phyloP scores from a whole-genome alignment of 2,329 filamentous ascomycete genomes.

The Calonectria ilicicola region DNA sequence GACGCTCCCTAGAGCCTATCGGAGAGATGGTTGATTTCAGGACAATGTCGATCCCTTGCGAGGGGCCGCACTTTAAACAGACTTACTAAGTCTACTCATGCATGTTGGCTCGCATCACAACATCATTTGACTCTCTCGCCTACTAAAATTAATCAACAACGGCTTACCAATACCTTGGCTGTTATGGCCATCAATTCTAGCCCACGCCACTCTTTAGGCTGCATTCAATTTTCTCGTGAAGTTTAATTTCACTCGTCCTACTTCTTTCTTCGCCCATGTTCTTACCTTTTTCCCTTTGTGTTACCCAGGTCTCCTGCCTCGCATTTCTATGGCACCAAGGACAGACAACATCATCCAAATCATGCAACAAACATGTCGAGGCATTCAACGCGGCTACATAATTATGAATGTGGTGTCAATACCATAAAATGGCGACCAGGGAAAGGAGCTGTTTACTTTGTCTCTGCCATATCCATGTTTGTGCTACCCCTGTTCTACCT shows the following conservation, averaged over 20 bases:
- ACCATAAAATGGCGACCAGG: neutral
- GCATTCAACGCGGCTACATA: no score
- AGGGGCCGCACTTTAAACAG: neutral
- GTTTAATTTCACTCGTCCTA: neutral
- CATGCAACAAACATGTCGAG: neutral
- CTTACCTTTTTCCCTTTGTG: neutral
- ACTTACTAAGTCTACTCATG: neutral
- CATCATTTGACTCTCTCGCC: neutral
- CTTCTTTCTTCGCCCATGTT: neutral
- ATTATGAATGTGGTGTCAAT: neutral
- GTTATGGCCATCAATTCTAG: neutral
- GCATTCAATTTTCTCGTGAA: neutral
- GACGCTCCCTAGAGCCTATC: neutral
- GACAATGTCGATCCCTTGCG: neutral
- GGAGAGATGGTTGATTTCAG: neutral
- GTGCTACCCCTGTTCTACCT: neutral
- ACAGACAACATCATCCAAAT: neutral
- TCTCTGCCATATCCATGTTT: neutral
- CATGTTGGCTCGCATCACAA: neutral
- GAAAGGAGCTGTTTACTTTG: neutral
- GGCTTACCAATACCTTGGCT: neutral
- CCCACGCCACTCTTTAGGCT: neutral
- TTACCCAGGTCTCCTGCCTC: no score
- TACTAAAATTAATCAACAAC: neutral
- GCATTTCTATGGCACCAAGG: neutral